Conservation (phyloP, 2,329 filamentous ascomycete genomes). For the Colletotrichum costaricense region DNA sequence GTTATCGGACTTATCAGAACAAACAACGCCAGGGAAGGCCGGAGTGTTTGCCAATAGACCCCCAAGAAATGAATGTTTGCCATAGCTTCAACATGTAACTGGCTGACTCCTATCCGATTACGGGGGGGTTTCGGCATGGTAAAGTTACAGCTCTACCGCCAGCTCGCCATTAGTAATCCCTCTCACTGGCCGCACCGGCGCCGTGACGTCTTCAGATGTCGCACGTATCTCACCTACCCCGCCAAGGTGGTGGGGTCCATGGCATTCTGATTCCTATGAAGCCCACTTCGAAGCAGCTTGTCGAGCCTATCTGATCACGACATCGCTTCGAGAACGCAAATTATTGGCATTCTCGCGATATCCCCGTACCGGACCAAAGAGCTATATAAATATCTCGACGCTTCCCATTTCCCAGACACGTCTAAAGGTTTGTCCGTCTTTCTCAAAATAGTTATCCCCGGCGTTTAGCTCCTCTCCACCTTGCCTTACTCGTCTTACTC, state of each 20-base stretch:
- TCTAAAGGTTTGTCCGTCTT: background rate
- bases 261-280: background rate
- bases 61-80: background rate
- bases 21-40: background rate
- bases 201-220: conserved; percentile 29
- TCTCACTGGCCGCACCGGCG: background rate
- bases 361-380: background rate
- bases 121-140: background rate
- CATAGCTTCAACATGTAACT: background rate
- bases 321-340: conserved; percentile 9
- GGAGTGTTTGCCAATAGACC: background rate
- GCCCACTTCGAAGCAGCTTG: conserved; percentile 9
- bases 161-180: conserved; percentile 8
- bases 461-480: background rate
- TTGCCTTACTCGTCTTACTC: conserved; percentile 9
- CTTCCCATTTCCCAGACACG: too few species aligned
- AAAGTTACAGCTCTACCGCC: background rate
- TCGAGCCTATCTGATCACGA: conserved; percentile 31
- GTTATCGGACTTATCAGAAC: background rate
- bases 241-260: conserved; percentile 29
- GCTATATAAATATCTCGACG: background rate
- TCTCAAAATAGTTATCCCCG: background rate
- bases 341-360: background rate
- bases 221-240: conserved; percentile 18
- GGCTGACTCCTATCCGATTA: background rate